A percentile compares a stretch with the other conserved stretches of the same genome.
Evolutionary conservation across 257 asterid species (phyloP).

Genomic region (Euphrasia confusa): DNA sequence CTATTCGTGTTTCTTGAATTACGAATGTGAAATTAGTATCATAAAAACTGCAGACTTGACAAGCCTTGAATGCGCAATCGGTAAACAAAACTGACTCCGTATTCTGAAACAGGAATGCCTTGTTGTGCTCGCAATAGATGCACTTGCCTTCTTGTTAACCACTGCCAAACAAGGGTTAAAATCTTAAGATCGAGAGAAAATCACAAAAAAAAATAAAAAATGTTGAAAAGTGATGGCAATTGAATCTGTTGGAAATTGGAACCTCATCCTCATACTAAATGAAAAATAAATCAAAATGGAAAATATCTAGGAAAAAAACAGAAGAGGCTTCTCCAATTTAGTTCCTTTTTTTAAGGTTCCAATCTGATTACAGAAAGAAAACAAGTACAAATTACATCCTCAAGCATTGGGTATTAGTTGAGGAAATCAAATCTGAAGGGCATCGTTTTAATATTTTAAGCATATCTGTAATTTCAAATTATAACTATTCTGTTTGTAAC

Average conservation of each 20-base stretch:
- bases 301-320: neutral
- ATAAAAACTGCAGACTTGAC: neutral
- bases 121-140: conserved; percentile 86
- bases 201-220: neutral
- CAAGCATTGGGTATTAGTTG: neutral
- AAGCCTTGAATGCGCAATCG: neutral
- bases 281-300: neutral
- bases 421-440: neutral
- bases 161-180: conserved; percentile 40
- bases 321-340: no score
- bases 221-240: neutral
- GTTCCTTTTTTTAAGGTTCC: neutral
- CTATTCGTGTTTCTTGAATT: neutral
- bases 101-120: conserved; percentile 95
- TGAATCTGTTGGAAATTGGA: neutral
- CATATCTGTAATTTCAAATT: neutral
- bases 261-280: neutral
- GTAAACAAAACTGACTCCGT: conserved; percentile 52
- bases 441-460: neutral
- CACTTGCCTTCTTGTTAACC: conserved; percentile 84
- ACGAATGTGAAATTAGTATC: neutral
- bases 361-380: neutral
- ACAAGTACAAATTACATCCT: neutral
- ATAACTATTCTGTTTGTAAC: neutral
- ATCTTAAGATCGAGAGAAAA: neutral